Percentiles rank a stretch among this genome's conserved stretches.
Evolutionary conservation across 2,329 filamentous ascomycete genomes (phyloP).

Genomic region (Chrysoporthe austroafricana): DNA sequence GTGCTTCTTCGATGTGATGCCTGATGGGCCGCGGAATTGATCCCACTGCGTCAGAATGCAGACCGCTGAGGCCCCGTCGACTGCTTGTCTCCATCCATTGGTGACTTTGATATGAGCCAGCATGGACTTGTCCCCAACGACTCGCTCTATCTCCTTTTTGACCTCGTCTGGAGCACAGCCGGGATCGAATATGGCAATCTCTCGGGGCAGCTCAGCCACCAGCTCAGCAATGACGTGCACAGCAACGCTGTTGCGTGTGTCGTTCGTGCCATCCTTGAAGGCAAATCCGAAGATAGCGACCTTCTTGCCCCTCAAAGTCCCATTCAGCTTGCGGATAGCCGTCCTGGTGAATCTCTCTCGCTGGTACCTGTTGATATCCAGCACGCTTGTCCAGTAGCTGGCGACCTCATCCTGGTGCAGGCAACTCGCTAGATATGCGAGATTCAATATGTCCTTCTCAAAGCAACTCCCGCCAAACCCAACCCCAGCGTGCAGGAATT

Average conservation of each 20-base stretch:
- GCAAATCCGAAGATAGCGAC: constrained; percentile 62
- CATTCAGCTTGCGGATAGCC: constrained; percentile 58
- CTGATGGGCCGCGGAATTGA: constrained; percentile 47
- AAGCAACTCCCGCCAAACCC: constrained; percentile 70
- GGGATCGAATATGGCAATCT: constrained; percentile 59
- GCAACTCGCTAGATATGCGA: constrained; percentile 61
- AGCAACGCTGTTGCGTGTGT: constrained; percentile 60
- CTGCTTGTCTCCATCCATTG: constrained; percentile 48
- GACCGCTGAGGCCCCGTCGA: constrained; percentile 49
- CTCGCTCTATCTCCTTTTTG: constrained; percentile 35
- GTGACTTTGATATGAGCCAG: constrained; percentile 43
- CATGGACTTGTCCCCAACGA: constrained; percentile 34
- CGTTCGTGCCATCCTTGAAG: constrained; percentile 65
- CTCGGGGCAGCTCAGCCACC: constrained; percentile 51
- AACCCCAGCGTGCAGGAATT: constrained; percentile 61
- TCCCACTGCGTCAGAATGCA: constrained; percentile 58
- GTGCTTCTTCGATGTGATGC: constrained; percentile 27
- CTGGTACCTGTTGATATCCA: constrained; percentile 63
- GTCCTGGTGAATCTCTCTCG: constrained; percentile 56
- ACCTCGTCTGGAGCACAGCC: constrained; percentile 41
- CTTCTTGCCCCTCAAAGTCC: constrained; percentile 58
- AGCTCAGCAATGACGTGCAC: constrained; percentile 56
- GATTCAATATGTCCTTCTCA: constrained; percentile 62
- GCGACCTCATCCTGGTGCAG: constrained; percentile 61
- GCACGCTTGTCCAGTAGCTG: constrained; percentile 61